Conservation (phyloP, 768 basidiomycete species). For the Leccinum aurantiacum region DNA sequence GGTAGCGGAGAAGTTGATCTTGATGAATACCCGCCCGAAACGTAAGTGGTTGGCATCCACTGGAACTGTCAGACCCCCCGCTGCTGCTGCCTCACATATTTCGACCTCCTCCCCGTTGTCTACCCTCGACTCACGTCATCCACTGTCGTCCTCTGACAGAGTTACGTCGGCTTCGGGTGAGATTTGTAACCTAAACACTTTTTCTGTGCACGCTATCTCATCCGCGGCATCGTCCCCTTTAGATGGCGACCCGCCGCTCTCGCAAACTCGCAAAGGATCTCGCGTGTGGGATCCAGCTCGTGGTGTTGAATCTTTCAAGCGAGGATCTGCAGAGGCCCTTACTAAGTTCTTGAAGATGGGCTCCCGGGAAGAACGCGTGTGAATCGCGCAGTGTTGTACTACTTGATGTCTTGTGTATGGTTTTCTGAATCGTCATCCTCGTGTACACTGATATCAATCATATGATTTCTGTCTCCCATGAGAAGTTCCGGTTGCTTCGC, state of each 20-base stretch:
- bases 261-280: conserved; percentile 44
- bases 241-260: conserved; percentile 37
- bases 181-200: conserved; percentile 7
- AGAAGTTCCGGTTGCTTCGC: background rate
- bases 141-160: conserved; percentile 20
- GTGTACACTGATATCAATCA: conserved; percentile 3
- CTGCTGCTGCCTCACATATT: conserved; percentile 2
- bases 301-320: conserved; percentile 83
- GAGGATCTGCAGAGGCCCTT: conserved; percentile 84
- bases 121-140: conserved; percentile 16
- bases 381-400: conserved; percentile 1
- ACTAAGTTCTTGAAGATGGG: conserved; percentile 80
- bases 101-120: conserved; percentile 5
- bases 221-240: conserved; percentile 55
- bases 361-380: conserved; percentile 58
- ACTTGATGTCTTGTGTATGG: background rate
- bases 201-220: conserved; percentile 47
- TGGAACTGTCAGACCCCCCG: conserved; percentile 2
- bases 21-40: conserved; percentile 21
- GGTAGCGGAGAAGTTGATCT: conserved; percentile 23
- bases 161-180: conserved; percentile 8
- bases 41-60: conserved; percentile 21
- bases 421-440: conserved; percentile 4
- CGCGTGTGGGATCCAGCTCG: conserved; percentile 87
- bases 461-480: background rate